Evolutionary conservation across 176 grass and related monocot species (phyloP).

Genomic region (Musa schizocarpa): DNA sequence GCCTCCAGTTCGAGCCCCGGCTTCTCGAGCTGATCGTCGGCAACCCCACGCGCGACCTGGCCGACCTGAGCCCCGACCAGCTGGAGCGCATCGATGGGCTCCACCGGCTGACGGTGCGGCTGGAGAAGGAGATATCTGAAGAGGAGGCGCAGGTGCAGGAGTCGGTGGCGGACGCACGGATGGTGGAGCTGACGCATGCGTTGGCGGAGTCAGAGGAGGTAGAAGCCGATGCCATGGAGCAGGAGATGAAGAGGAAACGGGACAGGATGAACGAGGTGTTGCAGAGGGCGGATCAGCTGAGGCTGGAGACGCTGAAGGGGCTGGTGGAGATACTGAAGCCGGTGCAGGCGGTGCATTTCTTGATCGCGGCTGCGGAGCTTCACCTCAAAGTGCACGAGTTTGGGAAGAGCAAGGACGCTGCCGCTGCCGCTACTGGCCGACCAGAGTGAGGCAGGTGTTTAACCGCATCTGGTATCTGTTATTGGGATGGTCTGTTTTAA

Average conservation of each 20-base stretch:
- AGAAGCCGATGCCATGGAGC: constrained; percentile 20
- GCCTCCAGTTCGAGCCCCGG: constrained; percentile 44
- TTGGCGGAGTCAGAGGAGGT: constrained; percentile 18
- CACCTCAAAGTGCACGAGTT: constrained; percentile 56
- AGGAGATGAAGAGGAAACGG: constrained; percentile 34
- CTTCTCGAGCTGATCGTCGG: constrained; percentile 24
- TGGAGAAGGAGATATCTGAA: constrained; percentile 53
- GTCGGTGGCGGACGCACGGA: constrained; percentile 32
- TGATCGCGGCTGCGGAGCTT: constrained; percentile 65
- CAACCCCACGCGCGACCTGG: not conserved
- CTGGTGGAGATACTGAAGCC: constrained; percentile 56
- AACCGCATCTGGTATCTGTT: too few relatives aligned
- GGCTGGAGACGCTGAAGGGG: constrained; percentile 43
- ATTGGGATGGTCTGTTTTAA: too few relatives aligned
- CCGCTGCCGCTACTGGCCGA: not conserved
- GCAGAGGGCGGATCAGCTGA: constrained; percentile 42
- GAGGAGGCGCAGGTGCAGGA: constrained; percentile 34
- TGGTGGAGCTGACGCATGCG: constrained; percentile 31
- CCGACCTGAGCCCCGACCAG: constrained; percentile 31
- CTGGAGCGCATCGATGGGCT: constrained; percentile 35
- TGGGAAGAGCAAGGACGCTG: constrained; percentile 43
- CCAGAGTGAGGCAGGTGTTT: not conserved
- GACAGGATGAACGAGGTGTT: constrained; percentile 39
- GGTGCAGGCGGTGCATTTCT: constrained; percentile 58
- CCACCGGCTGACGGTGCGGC: constrained; percentile 33